These are phyloP conservation scores for Crithidia brevicula DNA, from an alignment of 208 protist species.

Conservation along the genomic window DNA sequence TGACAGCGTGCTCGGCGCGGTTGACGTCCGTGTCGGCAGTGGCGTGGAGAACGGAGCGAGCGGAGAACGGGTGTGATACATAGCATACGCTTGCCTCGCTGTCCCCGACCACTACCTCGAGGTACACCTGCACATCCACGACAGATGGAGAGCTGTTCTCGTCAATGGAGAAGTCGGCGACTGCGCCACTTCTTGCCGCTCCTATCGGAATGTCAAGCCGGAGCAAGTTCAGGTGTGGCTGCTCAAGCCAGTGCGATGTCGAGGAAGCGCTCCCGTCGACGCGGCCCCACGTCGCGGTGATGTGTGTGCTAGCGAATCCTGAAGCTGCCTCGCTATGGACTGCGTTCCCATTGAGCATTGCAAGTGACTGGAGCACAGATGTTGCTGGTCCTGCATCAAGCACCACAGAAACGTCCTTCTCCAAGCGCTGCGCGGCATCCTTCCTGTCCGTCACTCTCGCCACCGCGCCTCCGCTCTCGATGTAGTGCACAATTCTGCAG, in stretches of 20 bases:
- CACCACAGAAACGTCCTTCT: neutral
- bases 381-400: conserved; percentile 4
- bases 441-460: neutral
- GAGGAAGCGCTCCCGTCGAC: neutral
- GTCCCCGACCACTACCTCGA: conserved; percentile 20
- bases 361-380: conserved; percentile 1
- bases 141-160: neutral
- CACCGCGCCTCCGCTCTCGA: neutral
- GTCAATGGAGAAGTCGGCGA: neutral
- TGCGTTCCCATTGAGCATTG: neutral
- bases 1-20: too few relatives aligned
- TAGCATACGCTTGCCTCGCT: neutral
- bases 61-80: conserved; percentile 15
- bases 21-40: too few relatives aligned
- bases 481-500: conserved; percentile 10
- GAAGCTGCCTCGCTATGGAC: neutral
- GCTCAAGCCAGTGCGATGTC: neutral
- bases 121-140: conserved; percentile 8
- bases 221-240: neutral
- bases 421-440: too few relatives aligned
- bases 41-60: neutral
- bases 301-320: neutral
- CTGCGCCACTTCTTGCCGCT: neutral
- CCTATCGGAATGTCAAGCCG: conserved; percentile 1
- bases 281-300: neutral